Base-by-base conservation (phyloP, 306 rosid species). In the Vigna trinervia region DNA sequence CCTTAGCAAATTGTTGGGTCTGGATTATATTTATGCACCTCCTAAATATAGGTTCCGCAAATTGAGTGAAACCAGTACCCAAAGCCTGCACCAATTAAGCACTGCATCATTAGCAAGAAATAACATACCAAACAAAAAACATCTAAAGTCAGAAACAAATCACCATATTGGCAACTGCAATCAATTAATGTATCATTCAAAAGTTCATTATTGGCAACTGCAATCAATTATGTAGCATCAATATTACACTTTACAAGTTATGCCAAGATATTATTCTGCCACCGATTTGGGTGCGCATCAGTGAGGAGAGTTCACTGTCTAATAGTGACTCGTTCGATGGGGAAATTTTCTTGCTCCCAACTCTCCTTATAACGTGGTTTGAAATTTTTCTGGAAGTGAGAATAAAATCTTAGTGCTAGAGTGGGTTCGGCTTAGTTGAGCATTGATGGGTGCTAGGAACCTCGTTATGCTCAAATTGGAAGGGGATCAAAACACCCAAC, bases 361-460 rank as follows among this genome's bases (percentile, higher is more conserved):
- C 36, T 71, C 23, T n/a, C 47, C 71, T 12, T 36, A 7, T 15
- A 59, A 64, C 84, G 12, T 76, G 81, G 80, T 83, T 81, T 80
- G n/a, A 68, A 9, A 45, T 50, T 71, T 66, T 30, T 14, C 1
- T 20, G 22, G 7, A 65, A 30, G 32, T 8, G 12, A 59, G 43
- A 5, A 8, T 2, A 15, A 28, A 20, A 32, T 2, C 8, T 22
- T 14, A 64, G 30, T 58, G 52, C 20, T 59, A 43, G 8, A 59
- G 68, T 66, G 74, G 79, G 56, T 52, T 82, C 43, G 30, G 36
- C 53, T 61, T 43, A 20, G 65, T 62, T 62, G 38, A 26, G 71
- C 72, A 26, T 53, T 59, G 85, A 88, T 84, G 90, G 92, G 78
- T 70, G 9, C 86, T 59, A 86, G 76, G 69, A 84, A 84, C 43